Base-by-base conservation (phyloP, 441 rosid species). In the Eruca vesicaria region DNA sequence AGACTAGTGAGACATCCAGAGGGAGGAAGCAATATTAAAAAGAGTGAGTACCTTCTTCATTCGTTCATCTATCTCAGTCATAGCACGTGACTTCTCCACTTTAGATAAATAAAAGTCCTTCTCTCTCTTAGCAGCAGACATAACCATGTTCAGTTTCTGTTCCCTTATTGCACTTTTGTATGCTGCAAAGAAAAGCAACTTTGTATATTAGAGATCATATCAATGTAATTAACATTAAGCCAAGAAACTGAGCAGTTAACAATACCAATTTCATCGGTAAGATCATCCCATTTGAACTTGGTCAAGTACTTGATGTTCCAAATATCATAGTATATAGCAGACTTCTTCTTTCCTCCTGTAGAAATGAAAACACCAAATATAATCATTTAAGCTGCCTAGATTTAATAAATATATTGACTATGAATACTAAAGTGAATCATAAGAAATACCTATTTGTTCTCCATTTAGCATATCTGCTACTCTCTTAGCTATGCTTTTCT, bases 271-370 rank as follows among this genome's bases (percentile, higher is more conserved):
- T 95, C 98, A 70, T 85, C 93, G 2, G 92, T 89, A 66, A 93
- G 96, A 86, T 93, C 91, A 33, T 95, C 99, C 99, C 99, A 95
- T 75, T 89, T 91, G 86, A 95, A 95, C 84, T 93, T 91, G 70
- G 92, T 91, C 68, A 95, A 82, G 85, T 95, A 95, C 74, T 88
- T 95, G 78, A 91, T 93, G 85, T 93, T 95, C 99, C 99, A 93
- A 63, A 89, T 83, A 78, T 95, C 98, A 73, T 88, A 93, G 75
- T 86, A 91, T 64, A 86, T 82, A 1, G 88, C 57, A 7, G 97
- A 91, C 76, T 93, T 83, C 86, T 93, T 95, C 82, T 77, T 95
- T 52, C 99, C 99, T 66, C 99, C 99, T 91, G 66, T n/a, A 65
- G 69, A 58, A 77, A 19, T 61, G 72, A 33, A 73, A 70, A 53